Evolutionary conservation across 495 filamentous ascomycete genomes (phyloP).

Genomic region (Beverwykella pulmonaria): DNA sequence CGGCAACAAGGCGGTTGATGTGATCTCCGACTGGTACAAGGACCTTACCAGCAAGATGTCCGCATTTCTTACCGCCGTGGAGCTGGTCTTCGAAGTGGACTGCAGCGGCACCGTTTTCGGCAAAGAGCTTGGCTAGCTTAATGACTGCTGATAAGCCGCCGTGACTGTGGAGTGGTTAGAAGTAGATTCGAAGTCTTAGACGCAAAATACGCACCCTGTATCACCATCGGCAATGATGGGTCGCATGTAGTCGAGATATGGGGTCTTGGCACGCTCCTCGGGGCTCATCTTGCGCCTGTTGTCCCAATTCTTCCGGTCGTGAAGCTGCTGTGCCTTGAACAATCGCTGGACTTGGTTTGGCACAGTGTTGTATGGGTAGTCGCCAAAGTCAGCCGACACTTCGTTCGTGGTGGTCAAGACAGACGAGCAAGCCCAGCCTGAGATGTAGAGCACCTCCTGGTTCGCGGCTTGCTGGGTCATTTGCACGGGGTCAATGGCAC

Average conservation of each 20-base stretch:
- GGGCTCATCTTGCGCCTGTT: constrained; percentile 72
- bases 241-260: constrained; percentile 87
- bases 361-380: constrained; percentile 98
- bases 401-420: constrained; percentile 93
- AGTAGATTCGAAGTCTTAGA: not conserved
- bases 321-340: constrained; percentile 94
- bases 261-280: constrained; percentile 69
- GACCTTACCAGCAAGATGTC: constrained; percentile 95
- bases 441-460: constrained; percentile 94
- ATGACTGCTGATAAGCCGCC: constrained; percentile 89
- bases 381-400: constrained; percentile 94
- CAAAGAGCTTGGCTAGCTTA: constrained; percentile 96
- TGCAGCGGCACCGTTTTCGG: constrained; percentile 95
- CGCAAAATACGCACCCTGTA: constrained; percentile 65
- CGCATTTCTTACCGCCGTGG: constrained; percentile 98
- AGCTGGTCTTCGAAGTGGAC: constrained; percentile 98
- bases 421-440: constrained; percentile 95
- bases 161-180: constrained; percentile 39
- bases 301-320: constrained; percentile 95
- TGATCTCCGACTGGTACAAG: constrained; percentile 92
- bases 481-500: constrained; percentile 95
- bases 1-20: constrained; percentile 89
- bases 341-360: constrained; percentile 96
- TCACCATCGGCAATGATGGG: constrained; percentile 98
- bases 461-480: constrained; percentile 98